phyloP scores from a whole-genome alignment of 331 rosid genomes.

The Spiraea crenata region DNA sequence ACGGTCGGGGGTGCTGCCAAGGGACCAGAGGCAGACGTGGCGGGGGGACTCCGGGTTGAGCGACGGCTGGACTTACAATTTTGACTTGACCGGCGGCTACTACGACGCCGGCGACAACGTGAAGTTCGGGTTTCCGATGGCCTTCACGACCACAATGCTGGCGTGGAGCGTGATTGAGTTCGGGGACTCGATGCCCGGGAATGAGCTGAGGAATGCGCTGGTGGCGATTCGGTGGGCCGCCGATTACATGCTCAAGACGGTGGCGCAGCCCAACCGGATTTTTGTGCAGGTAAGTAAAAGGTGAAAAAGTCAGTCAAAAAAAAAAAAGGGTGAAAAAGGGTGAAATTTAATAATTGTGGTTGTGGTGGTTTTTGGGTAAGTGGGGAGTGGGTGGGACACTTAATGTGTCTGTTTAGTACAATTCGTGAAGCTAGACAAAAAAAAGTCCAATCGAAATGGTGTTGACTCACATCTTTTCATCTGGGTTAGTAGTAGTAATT shows the following conservation, averaged over 20 bases:
- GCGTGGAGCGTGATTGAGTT: slow-evolving; percentile 90
- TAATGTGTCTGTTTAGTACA: slow-evolving; percentile 3
- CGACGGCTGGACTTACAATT: slow-evolving; percentile 74
- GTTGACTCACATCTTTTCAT: no score
- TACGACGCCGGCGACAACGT: slow-evolving; percentile 95
- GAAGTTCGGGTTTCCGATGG: slow-evolving; percentile 91
- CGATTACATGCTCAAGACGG: slow-evolving; percentile 81
- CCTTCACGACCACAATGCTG: slow-evolving; percentile 87
- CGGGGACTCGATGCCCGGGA: slow-evolving; percentile 74
- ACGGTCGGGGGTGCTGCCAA: slow-evolving; percentile 72
- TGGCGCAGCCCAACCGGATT: slow-evolving; percentile 81
- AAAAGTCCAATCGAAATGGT: no score
- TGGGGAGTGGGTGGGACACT: neutral
- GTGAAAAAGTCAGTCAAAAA: no score
- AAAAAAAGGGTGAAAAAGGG: neutral
- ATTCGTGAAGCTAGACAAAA: neutral
- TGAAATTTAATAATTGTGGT: neutral
- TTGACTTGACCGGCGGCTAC: slow-evolving; percentile 86
- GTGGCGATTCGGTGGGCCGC: slow-evolving; percentile 84
- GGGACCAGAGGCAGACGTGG: slow-evolving; percentile 62
- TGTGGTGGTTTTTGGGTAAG: neutral
- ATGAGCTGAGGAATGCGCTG: slow-evolving; percentile 48
- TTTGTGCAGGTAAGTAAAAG: slow-evolving; percentile 66
- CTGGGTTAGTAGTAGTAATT: no score
- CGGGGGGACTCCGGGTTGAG: slow-evolving; percentile 63